Percentiles rank a stretch among this genome's conserved stretches.
Conservation (phyloP, 371 early-diverging fungal species). For the Nematocida ausubeli region DNA sequence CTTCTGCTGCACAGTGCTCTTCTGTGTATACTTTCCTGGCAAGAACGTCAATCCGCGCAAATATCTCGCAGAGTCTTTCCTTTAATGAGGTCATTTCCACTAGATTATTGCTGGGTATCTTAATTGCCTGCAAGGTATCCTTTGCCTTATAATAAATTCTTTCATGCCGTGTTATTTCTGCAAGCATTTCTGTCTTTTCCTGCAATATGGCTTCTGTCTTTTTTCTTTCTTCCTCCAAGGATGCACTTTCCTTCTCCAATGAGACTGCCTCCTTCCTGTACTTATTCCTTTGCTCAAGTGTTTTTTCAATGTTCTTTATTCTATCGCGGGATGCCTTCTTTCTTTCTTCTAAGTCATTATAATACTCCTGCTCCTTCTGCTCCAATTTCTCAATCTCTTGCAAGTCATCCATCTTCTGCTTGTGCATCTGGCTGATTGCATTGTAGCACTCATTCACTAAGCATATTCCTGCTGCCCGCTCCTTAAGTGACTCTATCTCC, state of each 20-base stretch:
- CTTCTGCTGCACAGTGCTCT: not conserved
- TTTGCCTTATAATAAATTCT: not conserved
- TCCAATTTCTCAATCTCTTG: slow-evolving; percentile 33
- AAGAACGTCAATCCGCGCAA: not conserved
- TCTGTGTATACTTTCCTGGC: not conserved
- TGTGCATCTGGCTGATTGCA: not conserved
- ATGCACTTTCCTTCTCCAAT: slow-evolving; percentile 1
- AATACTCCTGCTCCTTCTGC: slow-evolving; percentile 35
- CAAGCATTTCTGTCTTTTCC: not conserved
- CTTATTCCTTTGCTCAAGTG: slow-evolving; percentile 4
- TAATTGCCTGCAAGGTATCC: not conserved
- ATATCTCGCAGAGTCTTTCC: not conserved
- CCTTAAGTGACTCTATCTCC: slow-evolving; percentile 17
- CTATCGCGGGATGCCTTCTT: not conserved
- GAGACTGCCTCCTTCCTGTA: not conserved
- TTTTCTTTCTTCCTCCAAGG: not conserved
- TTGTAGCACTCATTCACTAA: not conserved
- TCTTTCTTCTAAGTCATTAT: not conserved
- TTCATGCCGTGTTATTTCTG: not conserved
- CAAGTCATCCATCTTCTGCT: slow-evolving; percentile 11
- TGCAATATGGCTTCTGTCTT: not conserved
- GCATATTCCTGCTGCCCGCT: not conserved
- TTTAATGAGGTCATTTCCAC: not conserved
- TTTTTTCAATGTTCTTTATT: slow-evolving; percentile 28
- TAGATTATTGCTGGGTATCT: not conserved